Base-by-base conservation (phyloP, 176 grass and related monocot species). In the Avena sativa region DNA sequence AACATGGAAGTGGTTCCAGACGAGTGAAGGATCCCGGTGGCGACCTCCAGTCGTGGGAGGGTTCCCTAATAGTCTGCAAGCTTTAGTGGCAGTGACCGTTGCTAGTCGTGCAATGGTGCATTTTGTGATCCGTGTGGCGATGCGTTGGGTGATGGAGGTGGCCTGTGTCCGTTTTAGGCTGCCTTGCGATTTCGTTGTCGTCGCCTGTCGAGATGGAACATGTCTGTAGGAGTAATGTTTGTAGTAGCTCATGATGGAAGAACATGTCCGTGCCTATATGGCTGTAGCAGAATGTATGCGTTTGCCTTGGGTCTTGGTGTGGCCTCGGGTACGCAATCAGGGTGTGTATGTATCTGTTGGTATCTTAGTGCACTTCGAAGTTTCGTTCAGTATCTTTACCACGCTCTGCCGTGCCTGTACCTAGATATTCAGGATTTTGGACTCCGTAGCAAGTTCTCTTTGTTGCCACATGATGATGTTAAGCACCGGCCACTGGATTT, bases 1-100 rank as follows among this genome's bases (percentile, higher is more conserved):
- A 91, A 88, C 79, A 80, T 92, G 90, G 96, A 94, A 60, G 16
- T 91, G 84, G 90, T 82, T 52, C 66, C 71, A 25, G 86, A 59
- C 28, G 86, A 91, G 63, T 68, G 86, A 91, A 85, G 21, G 13
- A 9, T 30, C 48, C 47, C 2, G 17, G 17, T 55, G 30, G 19
- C 9, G 47, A 51, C 7, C 15, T 9, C 23, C 48, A 1, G 49
- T 5, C 0, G 56, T 2, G 4, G 43, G 4, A 15, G 23, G 34
- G 40, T 73, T 11, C 15, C 5, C 55, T 47, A 13, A 9, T 52
- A 57, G 55, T 82, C 40, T 82, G 72, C 62, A 12, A 12, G 15
- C 4, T 30, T 3, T 66, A 47, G 53, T 44, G 53, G 10, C 8
- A 51, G 78, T 38, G 16, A 79, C 13, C 12, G 13, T 15, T 69